These are phyloP conservation scores for Chaetoceros tenuissimus DNA, from an alignment of 108 stramenopile genomes.

Conservation along the genomic window DNA sequence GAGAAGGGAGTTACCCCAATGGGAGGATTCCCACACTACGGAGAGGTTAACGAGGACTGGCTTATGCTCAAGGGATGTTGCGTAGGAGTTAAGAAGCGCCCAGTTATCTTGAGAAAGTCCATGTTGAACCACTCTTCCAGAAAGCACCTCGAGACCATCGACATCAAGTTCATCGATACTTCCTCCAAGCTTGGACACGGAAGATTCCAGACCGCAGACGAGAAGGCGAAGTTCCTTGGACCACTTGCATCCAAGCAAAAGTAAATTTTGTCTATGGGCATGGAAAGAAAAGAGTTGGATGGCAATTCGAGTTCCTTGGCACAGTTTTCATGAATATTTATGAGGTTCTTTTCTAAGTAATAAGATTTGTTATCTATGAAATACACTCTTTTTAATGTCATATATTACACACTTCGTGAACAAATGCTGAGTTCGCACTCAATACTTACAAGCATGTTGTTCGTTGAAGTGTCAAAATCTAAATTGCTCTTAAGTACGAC, in stretches of 20 bases:
- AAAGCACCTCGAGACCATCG: conserved; percentile 94
- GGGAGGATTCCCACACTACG: conserved; percentile 98
- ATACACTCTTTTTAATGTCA: too few species aligned
- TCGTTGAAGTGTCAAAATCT: too few species aligned
- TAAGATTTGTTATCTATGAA: too few species aligned
- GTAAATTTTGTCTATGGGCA: too few species aligned
- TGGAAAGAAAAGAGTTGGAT: too few species aligned
- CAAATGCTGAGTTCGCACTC: too few species aligned
- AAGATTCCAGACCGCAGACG: conserved; percentile 99
- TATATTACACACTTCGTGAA: too few species aligned
- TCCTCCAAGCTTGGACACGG: conserved; percentile 99
- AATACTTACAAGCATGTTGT: too few species aligned
- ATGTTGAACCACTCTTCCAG: conserved; percentile 88
- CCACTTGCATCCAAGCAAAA: conserved; percentile 93
- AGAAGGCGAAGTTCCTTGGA: conserved; percentile 98
- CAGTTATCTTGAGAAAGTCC: conserved; percentile 94
- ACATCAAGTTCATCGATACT: conserved; percentile 99
- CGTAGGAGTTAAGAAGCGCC: conserved; percentile 97
- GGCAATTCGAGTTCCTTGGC: too few species aligned
- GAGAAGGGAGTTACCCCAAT: conserved; percentile 98
- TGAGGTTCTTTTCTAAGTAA: too few species aligned
- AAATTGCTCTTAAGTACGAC: too few species aligned
- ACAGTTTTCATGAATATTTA: too few species aligned
- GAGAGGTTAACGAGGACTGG: conserved; percentile 97
- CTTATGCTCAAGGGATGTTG: conserved; percentile 99